Conservation (phyloP, 2,329 filamentous ascomycete genomes). For the Lasiodiplodia theobromae region DNA sequence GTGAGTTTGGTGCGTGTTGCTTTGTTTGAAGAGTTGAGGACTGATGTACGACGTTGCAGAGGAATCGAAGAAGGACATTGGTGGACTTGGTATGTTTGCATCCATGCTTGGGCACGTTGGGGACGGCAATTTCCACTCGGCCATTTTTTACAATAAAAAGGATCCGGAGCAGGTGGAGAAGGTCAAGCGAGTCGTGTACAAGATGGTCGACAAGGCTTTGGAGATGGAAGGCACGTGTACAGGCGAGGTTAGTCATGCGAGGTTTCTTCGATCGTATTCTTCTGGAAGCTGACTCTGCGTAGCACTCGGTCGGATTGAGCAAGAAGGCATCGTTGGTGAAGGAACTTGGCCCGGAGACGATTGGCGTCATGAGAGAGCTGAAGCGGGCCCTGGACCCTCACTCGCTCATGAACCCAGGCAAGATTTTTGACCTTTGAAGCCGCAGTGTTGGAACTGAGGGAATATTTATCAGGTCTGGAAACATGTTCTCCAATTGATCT, state of each 20-base stretch:
- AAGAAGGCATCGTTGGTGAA: slow-evolving; percentile 82
- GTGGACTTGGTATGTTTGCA: slow-evolving; percentile 83
- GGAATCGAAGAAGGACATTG: slow-evolving; percentile 86
- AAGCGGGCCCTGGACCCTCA: slow-evolving; percentile 81
- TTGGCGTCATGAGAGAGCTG: slow-evolving; percentile 83
- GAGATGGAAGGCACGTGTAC: slow-evolving; percentile 96
- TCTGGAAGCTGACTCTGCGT: neutral
- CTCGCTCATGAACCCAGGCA: slow-evolving; percentile 91
- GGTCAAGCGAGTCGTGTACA: slow-evolving; percentile 81
- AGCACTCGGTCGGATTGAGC: slow-evolving; percentile 80
- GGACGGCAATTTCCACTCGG: slow-evolving; percentile 93
- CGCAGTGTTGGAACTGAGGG: too few relatives aligned
- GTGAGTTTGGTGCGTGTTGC: slow-evolving; percentile 41
- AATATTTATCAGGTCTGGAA: too few relatives aligned
- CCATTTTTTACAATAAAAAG: slow-evolving; percentile 82
- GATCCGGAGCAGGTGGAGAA: slow-evolving; percentile 74
- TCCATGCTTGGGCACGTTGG: slow-evolving; percentile 90
- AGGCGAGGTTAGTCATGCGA: slow-evolving; percentile 63
- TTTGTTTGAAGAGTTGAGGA: neutral
- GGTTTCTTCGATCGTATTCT: neutral
- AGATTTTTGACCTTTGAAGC: slow-evolving; percentile 75
- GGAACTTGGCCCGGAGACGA: slow-evolving; percentile 80
- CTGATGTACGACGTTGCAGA: slow-evolving; percentile 57
- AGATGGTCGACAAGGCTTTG: slow-evolving; percentile 86
- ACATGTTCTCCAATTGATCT: neutral